Evolutionary conservation across 768 basidiomycete genomes (phyloP).

Genomic region (Zangia roseola): DNA sequence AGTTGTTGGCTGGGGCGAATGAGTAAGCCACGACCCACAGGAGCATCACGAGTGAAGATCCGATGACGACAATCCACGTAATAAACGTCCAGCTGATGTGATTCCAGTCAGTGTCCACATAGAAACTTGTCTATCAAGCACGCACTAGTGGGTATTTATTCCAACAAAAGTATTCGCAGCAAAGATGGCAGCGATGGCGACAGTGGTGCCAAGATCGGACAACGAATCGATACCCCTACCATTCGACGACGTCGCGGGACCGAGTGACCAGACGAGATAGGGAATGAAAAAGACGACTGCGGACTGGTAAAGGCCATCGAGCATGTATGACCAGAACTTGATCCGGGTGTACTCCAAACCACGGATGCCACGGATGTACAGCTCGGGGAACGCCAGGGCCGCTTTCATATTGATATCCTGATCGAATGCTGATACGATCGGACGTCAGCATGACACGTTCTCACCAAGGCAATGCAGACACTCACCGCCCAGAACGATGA

Average conservation of each 20-base stretch:
- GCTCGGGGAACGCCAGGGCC: slow-evolving; percentile 87
- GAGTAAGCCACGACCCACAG: slow-evolving; percentile 91
- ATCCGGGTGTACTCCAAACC: slow-evolving; percentile 89
- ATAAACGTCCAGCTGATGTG: slow-evolving; percentile 74
- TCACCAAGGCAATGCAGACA: not conserved
- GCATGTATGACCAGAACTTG: slow-evolving; percentile 95
- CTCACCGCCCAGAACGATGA: slow-evolving; percentile 85
- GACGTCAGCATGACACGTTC: slow-evolving; percentile 5
- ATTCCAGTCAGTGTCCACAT: slow-evolving; percentile 1
- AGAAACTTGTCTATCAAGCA: slow-evolving; percentile 23
- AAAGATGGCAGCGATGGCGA: slow-evolving; percentile 83
- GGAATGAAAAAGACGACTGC: slow-evolving; percentile 85
- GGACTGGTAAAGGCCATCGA: slow-evolving; percentile 93
- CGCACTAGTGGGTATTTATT: slow-evolving; percentile 86
- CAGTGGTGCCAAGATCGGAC: slow-evolving; percentile 89
- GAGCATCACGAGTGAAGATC: slow-evolving; percentile 78
- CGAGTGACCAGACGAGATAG: slow-evolving; percentile 68
- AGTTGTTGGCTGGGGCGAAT: slow-evolving; percentile 67
- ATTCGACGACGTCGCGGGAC: slow-evolving; percentile 67
- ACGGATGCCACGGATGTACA: slow-evolving; percentile 93
- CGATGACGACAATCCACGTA: slow-evolving; percentile 79
- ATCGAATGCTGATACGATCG: slow-evolving; percentile 63
- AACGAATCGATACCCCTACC: slow-evolving; percentile 78
- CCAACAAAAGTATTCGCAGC: slow-evolving; percentile 90
- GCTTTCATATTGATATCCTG: slow-evolving; percentile 92